Conservation (phyloP, 2,329 filamentous ascomycete species). For the Colletotrichum echinochloae region DNA sequence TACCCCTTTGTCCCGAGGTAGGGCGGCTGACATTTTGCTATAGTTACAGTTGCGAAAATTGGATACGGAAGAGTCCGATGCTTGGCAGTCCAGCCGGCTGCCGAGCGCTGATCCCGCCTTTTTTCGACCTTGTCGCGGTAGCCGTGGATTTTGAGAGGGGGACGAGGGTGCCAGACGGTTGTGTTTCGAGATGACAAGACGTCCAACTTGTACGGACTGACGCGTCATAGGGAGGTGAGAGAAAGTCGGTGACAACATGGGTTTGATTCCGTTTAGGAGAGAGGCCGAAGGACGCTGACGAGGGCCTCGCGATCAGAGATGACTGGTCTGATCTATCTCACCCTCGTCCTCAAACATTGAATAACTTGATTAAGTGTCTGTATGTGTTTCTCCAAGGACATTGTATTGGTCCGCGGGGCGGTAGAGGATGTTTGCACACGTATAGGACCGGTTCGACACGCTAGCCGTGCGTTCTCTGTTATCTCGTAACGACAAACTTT, state of each 20-base stretch:
- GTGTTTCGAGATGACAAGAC: not conserved
- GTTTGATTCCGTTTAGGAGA: not conserved
- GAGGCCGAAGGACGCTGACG: not conserved
- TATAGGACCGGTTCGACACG: constrained; percentile 18
- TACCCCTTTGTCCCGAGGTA: constrained; percentile 5
- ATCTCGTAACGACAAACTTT: not conserved
- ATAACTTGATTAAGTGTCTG: not conserved
- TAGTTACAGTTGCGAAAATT: constrained; percentile 11
- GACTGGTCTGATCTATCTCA: no score
- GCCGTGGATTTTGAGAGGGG: not conserved
- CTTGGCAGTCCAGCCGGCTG: constrained; percentile 8
- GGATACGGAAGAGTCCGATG: constrained; percentile 4
- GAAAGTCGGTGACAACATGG: no score
- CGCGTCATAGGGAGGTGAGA: not conserved
- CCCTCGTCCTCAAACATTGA: constrained; percentile 3
- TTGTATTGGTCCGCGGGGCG: not conserved
- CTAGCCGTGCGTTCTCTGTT: not conserved
- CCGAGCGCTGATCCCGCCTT: not conserved
- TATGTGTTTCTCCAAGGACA: not conserved
- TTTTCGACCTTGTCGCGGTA: constrained; percentile 1
- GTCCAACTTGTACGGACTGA: not conserved
- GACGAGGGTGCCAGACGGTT: not conserved
- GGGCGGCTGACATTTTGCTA: constrained; percentile 27
- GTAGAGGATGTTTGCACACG: not conserved
- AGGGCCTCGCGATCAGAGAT: not conserved